These are phyloP conservation scores for Russula abietina DNA, from an alignment of 768 basidiomycete species.

Conservation along the genomic window DNA sequence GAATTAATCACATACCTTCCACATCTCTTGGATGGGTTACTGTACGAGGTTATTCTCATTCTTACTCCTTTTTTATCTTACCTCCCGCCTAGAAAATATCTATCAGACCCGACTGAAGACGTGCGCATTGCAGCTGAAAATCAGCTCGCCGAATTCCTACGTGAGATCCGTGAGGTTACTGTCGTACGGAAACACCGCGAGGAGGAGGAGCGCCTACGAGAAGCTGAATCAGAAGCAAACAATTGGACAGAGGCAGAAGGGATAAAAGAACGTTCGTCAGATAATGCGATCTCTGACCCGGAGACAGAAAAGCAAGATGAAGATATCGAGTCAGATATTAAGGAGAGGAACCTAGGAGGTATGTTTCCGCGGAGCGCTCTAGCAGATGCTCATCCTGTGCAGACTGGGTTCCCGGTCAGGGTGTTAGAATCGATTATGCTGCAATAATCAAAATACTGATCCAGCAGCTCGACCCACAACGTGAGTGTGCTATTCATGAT, in stretches of 20 bases:
- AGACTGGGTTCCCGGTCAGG: slow-evolving; percentile 94
- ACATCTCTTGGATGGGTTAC: slow-evolving; percentile 86
- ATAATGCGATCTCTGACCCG: not conserved
- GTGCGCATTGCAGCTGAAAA: slow-evolving; percentile 88
- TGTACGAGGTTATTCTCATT: slow-evolving; percentile 46
- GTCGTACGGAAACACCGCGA: slow-evolving; percentile 62
- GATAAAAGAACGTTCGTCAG: slow-evolving; percentile 7
- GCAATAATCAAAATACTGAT: slow-evolving; percentile 93
- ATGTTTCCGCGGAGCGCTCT: not conserved
- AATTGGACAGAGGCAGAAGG: slow-evolving; percentile 8
- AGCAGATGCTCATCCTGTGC: slow-evolving; percentile 1
- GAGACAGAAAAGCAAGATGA: slow-evolving; percentile 15
- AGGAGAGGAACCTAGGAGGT: slow-evolving; percentile 54
- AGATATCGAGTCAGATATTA: slow-evolving; percentile 40
- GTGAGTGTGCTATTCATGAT: slow-evolving; percentile 34
- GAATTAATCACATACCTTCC: slow-evolving; percentile 94
- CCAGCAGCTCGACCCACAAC: slow-evolving; percentile 75
- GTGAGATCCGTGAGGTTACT: slow-evolving; percentile 85
- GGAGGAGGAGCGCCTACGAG: slow-evolving; percentile 33
- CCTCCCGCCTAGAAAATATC: slow-evolving; percentile 63
- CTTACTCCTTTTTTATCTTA: slow-evolving; percentile 19
- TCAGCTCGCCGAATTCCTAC: slow-evolving; percentile 80
- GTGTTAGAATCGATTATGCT: slow-evolving; percentile 83
- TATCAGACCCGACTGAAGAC: slow-evolving; percentile 91
- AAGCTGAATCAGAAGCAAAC: slow-evolving; percentile 11